Evolutionary conservation across 345 rosid species (phyloP), one percentile per base, ranked within the genome.

Genomic region (Acer yangbiense): DNA sequence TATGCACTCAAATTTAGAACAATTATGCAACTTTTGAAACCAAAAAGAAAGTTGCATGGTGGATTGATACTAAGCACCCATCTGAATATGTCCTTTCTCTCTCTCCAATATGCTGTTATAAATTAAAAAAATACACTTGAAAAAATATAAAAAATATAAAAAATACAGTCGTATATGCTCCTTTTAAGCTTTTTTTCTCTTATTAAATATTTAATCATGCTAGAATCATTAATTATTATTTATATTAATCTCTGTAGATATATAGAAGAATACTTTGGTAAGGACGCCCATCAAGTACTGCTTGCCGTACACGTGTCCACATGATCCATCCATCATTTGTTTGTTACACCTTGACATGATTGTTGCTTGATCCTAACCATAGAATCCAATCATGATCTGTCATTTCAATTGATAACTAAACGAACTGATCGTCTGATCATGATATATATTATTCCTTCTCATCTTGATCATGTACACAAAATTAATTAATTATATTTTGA

Each of bases 11-110:
- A 83, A 43, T 86, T 87, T 54, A 88, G 83, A 80, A 72, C 85
- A 87, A 84, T 84, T 82, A 82, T 78, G 82, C 90, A 76, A 83
- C 92, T 90, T 90, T 89, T 86, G 85, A 82, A 88, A 78, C 91
- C 85, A 58, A 81, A 87, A 85, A 84, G 87, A 89, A 79, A 83
- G 85, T 73, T 85, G 86, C 87, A 80, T 83, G 79, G 65, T 83
- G 86, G 82, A 86, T 88, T 79, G 83, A 77, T 79, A 64, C 82
- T 76, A 66, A 81, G 80, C 76, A 76, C 76, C 81, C 67, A 75
- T 82, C 68, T 83, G 55, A 81, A 77, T 82, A 73, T 84, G 60
- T 79, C 39, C 69, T 80, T 69, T 43, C 69, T 78, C 84, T 79
- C 82, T 62, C 66, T 62, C 73, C 65, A 70, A 41, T 27, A 64